Percentiles rank a stretch among this genome's conserved stretches.
Conservation (phyloP, 495 filamentous ascomycete species). For the Aspergillus baeticus region DNA sequence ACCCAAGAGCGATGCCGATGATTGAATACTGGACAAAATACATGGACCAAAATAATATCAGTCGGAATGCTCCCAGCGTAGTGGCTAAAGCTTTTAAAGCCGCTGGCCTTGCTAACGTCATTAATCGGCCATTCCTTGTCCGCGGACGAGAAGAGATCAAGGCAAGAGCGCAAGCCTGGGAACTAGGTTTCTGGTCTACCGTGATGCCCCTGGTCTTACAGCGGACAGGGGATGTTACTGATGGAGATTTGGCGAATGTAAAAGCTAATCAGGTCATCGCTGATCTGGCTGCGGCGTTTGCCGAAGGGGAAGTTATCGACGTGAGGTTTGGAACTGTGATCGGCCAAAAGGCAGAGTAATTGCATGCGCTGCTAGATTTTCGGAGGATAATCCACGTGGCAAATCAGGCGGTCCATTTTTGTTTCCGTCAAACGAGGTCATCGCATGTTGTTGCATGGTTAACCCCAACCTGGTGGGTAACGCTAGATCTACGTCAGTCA, state of each 20-base stretch:
- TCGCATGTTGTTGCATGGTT: too few relatives aligned
- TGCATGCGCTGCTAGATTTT: too few relatives aligned
- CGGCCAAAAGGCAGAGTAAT: neutral
- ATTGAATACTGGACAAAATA: neutral
- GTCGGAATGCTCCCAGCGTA: neutral
- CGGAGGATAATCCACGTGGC: too few relatives aligned
- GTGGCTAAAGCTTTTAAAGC: neutral
- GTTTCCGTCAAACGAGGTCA: too few relatives aligned
- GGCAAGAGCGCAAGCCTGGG: neutral
- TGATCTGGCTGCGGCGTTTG: neutral
- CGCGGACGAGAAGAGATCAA: neutral
- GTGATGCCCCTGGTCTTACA: neutral
- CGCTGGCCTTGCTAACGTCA: neutral
- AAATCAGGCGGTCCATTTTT: too few relatives aligned
- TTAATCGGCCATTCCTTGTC: neutral
- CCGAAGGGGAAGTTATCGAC: neutral
- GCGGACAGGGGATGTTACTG: neutral
- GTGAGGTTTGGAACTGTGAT: constrained; percentile 1
- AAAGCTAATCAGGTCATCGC: neutral
- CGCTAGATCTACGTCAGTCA: too few relatives aligned
- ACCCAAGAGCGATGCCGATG: neutral
- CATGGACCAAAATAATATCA: neutral
- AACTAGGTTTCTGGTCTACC: neutral
- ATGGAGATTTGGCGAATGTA: neutral
- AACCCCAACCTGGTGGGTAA: too few relatives aligned